phyloP scores from a whole-genome alignment of 1,284 basidiomycete genomes.

The Laetiporus sulphureus region DNA sequence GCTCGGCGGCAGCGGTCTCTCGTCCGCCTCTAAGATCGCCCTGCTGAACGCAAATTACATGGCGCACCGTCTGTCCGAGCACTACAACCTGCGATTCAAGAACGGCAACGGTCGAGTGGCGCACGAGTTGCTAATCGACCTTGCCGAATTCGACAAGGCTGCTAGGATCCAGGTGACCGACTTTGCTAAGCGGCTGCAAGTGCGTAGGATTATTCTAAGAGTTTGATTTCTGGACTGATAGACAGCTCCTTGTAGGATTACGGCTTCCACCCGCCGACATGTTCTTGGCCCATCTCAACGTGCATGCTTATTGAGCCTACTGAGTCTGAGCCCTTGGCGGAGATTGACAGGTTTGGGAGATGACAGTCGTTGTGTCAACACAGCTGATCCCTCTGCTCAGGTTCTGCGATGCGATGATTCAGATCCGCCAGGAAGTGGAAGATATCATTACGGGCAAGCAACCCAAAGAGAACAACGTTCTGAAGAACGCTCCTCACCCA shows the following conservation, averaged over 20 bases:
- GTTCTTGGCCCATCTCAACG: slow-evolving; percentile 91
- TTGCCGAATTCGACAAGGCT: slow-evolving; percentile 89
- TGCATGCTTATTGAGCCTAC: slow-evolving; percentile 96
- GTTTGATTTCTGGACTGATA: not conserved
- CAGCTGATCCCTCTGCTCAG: slow-evolving; percentile 27
- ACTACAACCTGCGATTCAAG: slow-evolving; percentile 88
- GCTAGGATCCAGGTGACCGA: slow-evolving; percentile 90
- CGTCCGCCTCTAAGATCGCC: slow-evolving; percentile 80
- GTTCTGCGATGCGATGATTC: slow-evolving; percentile 96
- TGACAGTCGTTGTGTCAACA: not conserved
- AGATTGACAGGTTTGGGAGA: slow-evolving; percentile 66
- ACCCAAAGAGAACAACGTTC: slow-evolving; percentile 81
- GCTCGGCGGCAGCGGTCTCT: slow-evolving; percentile 89
- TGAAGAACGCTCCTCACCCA: slow-evolving; percentile 94
- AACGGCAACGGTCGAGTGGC: slow-evolving; percentile 90
- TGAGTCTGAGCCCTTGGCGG: slow-evolving; percentile 87
- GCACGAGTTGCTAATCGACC: slow-evolving; percentile 92
- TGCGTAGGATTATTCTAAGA: slow-evolving; percentile 21
- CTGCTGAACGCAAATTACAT: slow-evolving; percentile 97
- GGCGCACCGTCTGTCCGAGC: slow-evolving; percentile 76
- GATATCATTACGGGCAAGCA: slow-evolving; percentile 84
- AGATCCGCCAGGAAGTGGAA: slow-evolving; percentile 88
- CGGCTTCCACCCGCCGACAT: slow-evolving; percentile 88
- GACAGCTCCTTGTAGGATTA: slow-evolving; percentile 51
- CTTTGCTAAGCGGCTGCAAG: slow-evolving; percentile 92